phyloP scores from a whole-genome alignment of 2,329 filamentous ascomycete genomes.

The Purpureocillium lavendulum region DNA sequence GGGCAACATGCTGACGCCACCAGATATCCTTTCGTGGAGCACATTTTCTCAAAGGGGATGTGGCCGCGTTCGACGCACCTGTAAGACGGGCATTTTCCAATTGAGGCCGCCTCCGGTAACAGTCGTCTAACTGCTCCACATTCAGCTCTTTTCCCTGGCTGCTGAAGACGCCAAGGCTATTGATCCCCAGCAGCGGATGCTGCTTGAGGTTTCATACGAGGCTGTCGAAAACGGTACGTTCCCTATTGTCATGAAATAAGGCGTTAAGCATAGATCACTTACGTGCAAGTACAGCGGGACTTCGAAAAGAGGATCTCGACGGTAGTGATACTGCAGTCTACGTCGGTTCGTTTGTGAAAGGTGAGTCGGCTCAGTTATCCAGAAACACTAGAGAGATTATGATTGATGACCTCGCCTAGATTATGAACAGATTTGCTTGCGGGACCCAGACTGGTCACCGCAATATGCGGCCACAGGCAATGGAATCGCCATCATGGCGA shows the following conservation, averaged over 20 bases:
- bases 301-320: conserved; percentile 32
- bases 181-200: conserved; percentile 44
- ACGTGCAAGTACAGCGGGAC: conserved; percentile 28
- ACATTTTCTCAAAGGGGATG: conserved; percentile 40
- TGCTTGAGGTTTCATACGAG: conserved; percentile 43
- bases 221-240: conserved; percentile 38
- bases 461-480: conserved; percentile 45
- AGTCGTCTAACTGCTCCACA: background rate
- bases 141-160: conserved; percentile 41
- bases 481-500: conserved; percentile 44
- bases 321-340: conserved; percentile 39
- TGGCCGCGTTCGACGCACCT: conserved; percentile 39
- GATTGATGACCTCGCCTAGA: conserved; percentile 29
- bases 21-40: conserved; percentile 39
- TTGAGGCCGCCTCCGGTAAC: background rate
- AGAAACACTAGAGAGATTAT: too few relatives aligned
- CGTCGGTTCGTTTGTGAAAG: conserved; percentile 42
- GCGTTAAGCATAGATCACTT: background rate
- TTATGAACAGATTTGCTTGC: conserved; percentile 40
- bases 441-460: conserved; percentile 40
- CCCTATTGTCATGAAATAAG: background rate
- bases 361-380: conserved; percentile 14
- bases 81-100: conserved; percentile 20
- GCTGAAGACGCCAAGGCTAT: conserved; percentile 42
- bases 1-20: conserved; percentile 4